Conservation (phyloP, 345 rosid species). For the Clausena lansium region DNA sequence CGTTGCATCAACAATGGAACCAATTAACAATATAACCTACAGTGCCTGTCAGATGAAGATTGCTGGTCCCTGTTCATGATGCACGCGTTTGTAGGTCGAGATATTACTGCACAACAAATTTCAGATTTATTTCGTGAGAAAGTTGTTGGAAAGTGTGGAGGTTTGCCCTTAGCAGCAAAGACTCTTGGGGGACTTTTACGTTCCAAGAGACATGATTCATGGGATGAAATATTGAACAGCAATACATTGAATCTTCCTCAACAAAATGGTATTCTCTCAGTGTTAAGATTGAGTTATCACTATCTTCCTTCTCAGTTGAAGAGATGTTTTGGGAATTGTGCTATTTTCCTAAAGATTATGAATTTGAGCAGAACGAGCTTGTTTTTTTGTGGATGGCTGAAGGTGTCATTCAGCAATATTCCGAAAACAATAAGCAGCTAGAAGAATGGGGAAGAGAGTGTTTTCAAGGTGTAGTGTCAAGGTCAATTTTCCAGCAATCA, state of each 20-base stretch:
- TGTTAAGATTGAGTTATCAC: neutral
- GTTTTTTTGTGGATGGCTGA: no score
- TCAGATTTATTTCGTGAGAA: neutral
- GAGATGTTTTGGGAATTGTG: constrained; percentile 17
- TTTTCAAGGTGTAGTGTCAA: no score
- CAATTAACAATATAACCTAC: neutral
- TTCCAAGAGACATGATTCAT: neutral
- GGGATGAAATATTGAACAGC: constrained; percentile 2
- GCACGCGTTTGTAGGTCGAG: neutral
- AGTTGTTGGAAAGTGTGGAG: constrained; percentile 12
- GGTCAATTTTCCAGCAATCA: no score
- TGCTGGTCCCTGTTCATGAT: constrained; percentile 10
- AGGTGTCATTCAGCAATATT: no score
- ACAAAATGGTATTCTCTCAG: neutral
- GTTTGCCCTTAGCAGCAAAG: constrained; percentile 20
- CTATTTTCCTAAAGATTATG: constrained; percentile 17
- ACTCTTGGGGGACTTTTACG: constrained; percentile 22
- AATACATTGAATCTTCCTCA: neutral
- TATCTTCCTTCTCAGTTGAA: constrained; percentile 13
- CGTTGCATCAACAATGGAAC: neutral
- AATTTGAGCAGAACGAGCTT: neutral
- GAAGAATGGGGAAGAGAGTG: no score
- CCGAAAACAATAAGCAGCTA: no score
- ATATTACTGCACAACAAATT: no score
- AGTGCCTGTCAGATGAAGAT: constrained; percentile 8